Conservation (phyloP, 2,329 filamentous ascomycete species). For the Ustulina deusta region DNA sequence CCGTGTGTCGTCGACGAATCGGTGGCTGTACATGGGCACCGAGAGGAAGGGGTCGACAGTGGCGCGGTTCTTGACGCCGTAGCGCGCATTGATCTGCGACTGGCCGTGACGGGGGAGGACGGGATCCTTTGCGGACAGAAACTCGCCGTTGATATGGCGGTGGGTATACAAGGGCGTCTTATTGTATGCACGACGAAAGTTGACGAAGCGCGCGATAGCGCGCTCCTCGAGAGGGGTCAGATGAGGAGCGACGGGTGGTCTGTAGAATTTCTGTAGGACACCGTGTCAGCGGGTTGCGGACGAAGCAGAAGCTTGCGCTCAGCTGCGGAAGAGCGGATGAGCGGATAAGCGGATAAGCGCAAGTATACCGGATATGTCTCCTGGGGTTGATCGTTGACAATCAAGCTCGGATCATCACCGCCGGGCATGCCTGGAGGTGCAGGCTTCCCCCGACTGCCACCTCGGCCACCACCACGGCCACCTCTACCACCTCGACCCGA, state of each 20-base stretch:
- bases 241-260: conserved; percentile 59
- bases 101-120: conserved; percentile 64
- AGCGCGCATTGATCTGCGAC: conserved; percentile 69
- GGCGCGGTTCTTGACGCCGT: conserved; percentile 66
- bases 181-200: conserved; percentile 69
- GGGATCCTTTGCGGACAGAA: conserved; percentile 52
- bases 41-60: conserved; percentile 69
- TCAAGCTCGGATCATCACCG: conserved; percentile 64
- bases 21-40: conserved; percentile 69
- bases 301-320: not conserved
- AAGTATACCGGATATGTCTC: conserved; percentile 68
- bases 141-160: conserved; percentile 54
- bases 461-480: conserved; percentile 62
- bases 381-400: conserved; percentile 65
- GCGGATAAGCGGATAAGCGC: not conserved
- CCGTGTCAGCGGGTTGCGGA: conserved; percentile 25
- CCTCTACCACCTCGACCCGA: conserved; percentile 67
- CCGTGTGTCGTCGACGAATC: conserved; percentile 64
- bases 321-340: not conserved
- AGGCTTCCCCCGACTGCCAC: conserved; percentile 56
- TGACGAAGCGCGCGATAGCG: conserved; percentile 64
- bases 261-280: conserved; percentile 58
- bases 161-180: conserved; percentile 68
- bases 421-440: conserved; percentile 62
- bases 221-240: conserved; percentile 60